Evolutionary conservation across 2,329 filamentous ascomycete species (phyloP).

Genomic region (Clonostachys solani): DNA sequence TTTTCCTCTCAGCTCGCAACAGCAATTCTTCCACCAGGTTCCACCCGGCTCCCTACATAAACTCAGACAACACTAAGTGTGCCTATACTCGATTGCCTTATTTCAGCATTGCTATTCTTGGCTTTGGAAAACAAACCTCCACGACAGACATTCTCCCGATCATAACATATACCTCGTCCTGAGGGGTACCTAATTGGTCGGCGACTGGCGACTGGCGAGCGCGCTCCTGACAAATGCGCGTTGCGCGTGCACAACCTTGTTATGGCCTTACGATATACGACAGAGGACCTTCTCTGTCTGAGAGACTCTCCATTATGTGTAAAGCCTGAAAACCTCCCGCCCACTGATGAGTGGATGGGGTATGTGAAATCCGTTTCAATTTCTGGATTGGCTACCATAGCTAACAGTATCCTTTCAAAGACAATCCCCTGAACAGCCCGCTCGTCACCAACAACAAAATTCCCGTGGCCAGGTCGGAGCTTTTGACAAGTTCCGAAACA

Average conservation of each 20-base stretch:
- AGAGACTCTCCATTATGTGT: constrained; percentile 78
- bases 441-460: constrained; percentile 31
- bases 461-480: constrained; percentile 31
- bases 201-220: constrained; percentile 8
- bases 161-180: too few relatives aligned
- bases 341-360: constrained; percentile 96
- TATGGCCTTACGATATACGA: constrained; percentile 65
- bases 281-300: constrained; percentile 71
- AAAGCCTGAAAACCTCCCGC: constrained; percentile 75
- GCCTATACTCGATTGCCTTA: too few relatives aligned
- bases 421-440: background rate
- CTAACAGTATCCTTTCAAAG: too few relatives aligned
- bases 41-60: too few relatives aligned
- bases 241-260: constrained; percentile 22
- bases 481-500: constrained; percentile 27
- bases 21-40: too few relatives aligned
- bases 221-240: constrained; percentile 23
- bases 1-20: too few relatives aligned
- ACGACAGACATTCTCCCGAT: too few relatives aligned
- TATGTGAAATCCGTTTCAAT: constrained; percentile 34
- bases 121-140: too few relatives aligned
- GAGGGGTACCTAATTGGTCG: constrained; percentile 1
- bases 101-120: too few relatives aligned
- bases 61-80: too few relatives aligned
- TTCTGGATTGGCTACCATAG: too few relatives aligned